These are phyloP conservation scores for Phaffomyces antillensis DNA, from an alignment of 805 yeast species.

Conservation along the genomic window DNA sequence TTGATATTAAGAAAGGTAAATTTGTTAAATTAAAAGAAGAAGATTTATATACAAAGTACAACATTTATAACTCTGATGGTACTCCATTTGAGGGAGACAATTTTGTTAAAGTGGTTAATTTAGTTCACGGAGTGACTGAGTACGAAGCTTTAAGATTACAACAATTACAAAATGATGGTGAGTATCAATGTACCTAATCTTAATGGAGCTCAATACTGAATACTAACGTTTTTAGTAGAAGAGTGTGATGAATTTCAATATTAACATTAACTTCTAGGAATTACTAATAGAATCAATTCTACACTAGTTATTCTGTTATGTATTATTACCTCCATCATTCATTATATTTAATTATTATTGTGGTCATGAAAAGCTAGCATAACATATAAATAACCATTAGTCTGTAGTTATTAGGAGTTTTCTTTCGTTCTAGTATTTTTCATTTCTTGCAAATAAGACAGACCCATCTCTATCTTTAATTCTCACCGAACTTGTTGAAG, in stretches of 20 bases:
- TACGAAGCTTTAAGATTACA: conserved; percentile 20
- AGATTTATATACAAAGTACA: conserved; percentile 36
- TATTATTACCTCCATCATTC: no score
- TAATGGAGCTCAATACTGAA: not conserved
- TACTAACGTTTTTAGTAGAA: conserved; percentile 4
- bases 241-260: not conserved
- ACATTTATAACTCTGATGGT: conserved; percentile 40
- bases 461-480: conserved; percentile 33
- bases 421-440: not conserved
- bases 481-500: conserved; percentile 26
- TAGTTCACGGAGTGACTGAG: conserved; percentile 19
- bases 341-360: no score
- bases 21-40: conserved; percentile 37
- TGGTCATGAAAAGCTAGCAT: no score
- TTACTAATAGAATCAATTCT: no score
- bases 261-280: not conserved
- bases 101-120: conserved; percentile 17
- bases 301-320: no score
- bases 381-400: not conserved
- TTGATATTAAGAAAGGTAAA: conserved; percentile 38
- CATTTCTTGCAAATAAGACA: conserved; percentile 31
- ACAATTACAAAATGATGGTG: conserved; percentile 17
- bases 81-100: conserved; percentile 17
- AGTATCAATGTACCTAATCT: conserved; percentile 5
- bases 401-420: not conserved